Percentiles rank a stretch among this genome's conserved stretches.
These are phyloP conservation scores for Caloboletus inedulis DNA, from an alignment of 1,284 basidiomycete genomes.

Conservation along the genomic window DNA sequence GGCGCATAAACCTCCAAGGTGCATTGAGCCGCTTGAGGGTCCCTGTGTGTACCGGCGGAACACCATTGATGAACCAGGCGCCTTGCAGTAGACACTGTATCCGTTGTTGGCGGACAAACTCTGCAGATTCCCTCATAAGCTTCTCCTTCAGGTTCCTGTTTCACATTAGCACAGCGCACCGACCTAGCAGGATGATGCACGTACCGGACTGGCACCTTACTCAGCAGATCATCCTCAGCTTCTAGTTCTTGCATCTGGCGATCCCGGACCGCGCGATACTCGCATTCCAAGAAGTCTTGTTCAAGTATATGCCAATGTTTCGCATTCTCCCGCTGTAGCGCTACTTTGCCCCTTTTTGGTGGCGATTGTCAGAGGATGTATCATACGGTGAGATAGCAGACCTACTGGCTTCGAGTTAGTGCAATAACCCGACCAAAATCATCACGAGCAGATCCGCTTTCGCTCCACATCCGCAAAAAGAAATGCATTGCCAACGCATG, in stretches of 20 bases:
- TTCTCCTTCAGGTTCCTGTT: constrained; percentile 81
- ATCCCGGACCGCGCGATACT: constrained; percentile 86
- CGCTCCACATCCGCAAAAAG: constrained; percentile 94
- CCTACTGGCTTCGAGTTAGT: constrained; percentile 84
- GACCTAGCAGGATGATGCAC: constrained; percentile 26
- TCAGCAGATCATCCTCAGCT: constrained; percentile 85
- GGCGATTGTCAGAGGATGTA: constrained; percentile 8
- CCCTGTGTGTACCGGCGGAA: constrained; percentile 46
- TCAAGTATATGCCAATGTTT: constrained; percentile 86
- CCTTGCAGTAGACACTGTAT: constrained; percentile 85
- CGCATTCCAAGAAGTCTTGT: constrained; percentile 79
- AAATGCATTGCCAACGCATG: constrained; percentile 84
- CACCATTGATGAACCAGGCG: constrained; percentile 86
- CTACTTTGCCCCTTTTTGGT: constrained; percentile 64
- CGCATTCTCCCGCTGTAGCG: constrained; percentile 71
- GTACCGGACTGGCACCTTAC: constrained; percentile 80
- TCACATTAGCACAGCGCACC: constrained; percentile 3
- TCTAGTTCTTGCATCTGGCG: constrained; percentile 94
- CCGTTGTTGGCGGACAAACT: constrained; percentile 89
- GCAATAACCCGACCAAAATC: constrained; percentile 85
- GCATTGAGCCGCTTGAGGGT: constrained; percentile 54
- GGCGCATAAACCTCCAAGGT: constrained; percentile 76
- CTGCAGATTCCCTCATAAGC: constrained; percentile 88
- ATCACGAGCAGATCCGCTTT: constrained; percentile 77
- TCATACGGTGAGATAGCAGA: constrained; percentile 19